A percentile compares a stretch with the other conserved stretches of the same genome.
These are phyloP conservation scores for Rhododendron williamsianum DNA, from an alignment of 148 eudicot genomes.

Conservation along the genomic window DNA sequence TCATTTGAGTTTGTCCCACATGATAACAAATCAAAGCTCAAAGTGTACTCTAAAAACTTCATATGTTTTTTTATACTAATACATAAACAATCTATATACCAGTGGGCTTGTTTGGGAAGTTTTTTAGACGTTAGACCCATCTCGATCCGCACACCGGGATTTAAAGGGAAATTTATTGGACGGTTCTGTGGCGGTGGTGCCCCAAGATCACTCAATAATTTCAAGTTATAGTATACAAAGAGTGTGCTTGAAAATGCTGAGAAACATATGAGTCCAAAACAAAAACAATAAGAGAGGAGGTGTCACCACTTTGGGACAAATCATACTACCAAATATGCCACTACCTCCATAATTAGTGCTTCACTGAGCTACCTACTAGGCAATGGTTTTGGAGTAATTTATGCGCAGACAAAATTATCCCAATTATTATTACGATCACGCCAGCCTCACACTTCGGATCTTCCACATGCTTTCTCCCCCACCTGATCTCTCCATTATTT, in stretches of 20 bases:
- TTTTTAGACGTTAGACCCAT: too few relatives aligned
- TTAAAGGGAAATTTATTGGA: too few relatives aligned
- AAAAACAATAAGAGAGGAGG: neutral
- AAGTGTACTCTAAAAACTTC: too few relatives aligned
- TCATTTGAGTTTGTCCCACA: too few relatives aligned
- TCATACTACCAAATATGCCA: neutral
- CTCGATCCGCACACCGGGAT: too few relatives aligned
- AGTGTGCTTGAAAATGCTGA: neutral
- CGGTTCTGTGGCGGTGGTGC: too few relatives aligned
- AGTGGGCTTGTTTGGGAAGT: too few relatives aligned
- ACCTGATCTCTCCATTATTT: neutral
- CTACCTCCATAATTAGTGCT: neutral
- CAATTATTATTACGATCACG: conserved; percentile 15
- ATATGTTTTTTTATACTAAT: too few relatives aligned
- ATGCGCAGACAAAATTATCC: conserved; percentile 49
- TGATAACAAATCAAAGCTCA: too few relatives aligned
- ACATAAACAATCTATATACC: too few relatives aligned
- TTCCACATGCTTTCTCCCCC: conserved; percentile 21
- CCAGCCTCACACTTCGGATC: conserved; percentile 28
- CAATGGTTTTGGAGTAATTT: neutral
- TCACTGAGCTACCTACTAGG: neutral
- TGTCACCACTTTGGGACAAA: neutral
- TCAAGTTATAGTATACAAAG: too few relatives aligned
- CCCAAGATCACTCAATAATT: too few relatives aligned
- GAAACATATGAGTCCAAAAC: neutral